Evolutionary conservation across 371 early-diverging fungal species (phyloP).

Genomic region (Smittium culicis): DNA sequence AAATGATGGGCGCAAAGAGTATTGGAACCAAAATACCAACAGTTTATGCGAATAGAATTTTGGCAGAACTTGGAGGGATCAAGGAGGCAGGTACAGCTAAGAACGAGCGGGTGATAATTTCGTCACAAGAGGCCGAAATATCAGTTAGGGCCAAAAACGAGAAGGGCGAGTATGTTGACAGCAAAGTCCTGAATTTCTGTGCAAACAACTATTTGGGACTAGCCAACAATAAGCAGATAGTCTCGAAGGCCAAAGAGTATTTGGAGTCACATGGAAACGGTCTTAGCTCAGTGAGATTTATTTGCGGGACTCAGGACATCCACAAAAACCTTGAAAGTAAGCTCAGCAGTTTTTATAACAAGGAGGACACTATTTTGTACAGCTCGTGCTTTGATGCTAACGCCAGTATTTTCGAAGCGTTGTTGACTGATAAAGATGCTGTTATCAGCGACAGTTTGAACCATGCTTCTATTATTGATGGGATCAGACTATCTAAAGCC

Average conservation of each 20-base stretch:
- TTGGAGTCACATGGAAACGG: constrained; percentile 42
- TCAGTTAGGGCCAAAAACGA: constrained; percentile 29
- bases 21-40: constrained; percentile 14
- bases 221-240: constrained; percentile 37
- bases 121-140: constrained; percentile 37
- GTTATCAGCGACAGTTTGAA: constrained; percentile 47
- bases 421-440: constrained; percentile 42
- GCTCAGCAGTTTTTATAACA: constrained; percentile 40
- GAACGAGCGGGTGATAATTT: constrained; percentile 39
- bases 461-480: constrained; percentile 52
- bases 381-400: constrained; percentile 54
- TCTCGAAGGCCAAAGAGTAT: constrained; percentile 32
- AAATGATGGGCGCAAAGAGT: neutral
- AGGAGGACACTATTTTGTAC: constrained; percentile 43
- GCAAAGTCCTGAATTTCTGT: constrained; percentile 40
- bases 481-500: constrained; percentile 46
- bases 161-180: constrained; percentile 9
- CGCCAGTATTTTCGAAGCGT: constrained; percentile 46
- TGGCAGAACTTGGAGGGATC: constrained; percentile 32
- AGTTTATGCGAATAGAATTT: constrained; percentile 23
- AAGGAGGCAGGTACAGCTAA: constrained; percentile 43
- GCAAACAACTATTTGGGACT: constrained; percentile 53
- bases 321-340: constrained; percentile 45
- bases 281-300: constrained; percentile 44
- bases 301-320: constrained; percentile 49